Evolutionary conservation across 352 stramenopile species (phyloP).

Genomic region (Phytophthora agathidicida): DNA sequence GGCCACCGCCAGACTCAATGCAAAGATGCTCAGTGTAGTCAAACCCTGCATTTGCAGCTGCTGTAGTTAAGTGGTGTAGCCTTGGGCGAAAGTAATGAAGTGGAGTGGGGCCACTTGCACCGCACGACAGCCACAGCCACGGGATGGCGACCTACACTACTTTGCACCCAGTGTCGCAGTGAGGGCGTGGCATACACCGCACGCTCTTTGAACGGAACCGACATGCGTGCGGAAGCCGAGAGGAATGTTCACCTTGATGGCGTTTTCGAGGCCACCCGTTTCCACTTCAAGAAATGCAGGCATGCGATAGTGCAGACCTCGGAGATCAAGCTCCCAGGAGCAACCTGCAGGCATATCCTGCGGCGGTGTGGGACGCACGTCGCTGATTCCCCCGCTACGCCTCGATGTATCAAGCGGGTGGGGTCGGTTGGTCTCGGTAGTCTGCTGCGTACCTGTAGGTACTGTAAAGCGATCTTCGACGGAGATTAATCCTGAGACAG

Average conservation of each 20-base stretch:
- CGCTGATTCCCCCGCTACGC: slow-evolving; percentile 10
- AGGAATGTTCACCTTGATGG: slow-evolving; percentile 25
- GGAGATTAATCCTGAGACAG: slow-evolving; percentile 23
- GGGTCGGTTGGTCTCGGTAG: no score
- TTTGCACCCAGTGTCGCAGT: slow-evolving; percentile 24
- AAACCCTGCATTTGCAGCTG: slow-evolving; percentile 16
- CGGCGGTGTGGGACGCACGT: slow-evolving; percentile 7
- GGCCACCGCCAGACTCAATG: slow-evolving; percentile 23
- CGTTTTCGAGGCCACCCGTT: slow-evolving; percentile 19
- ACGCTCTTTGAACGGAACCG: slow-evolving; percentile 33
- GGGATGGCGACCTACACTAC: slow-evolving; percentile 5
- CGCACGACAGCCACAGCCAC: slow-evolving; percentile 5
- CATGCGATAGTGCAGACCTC: slow-evolving; percentile 17
- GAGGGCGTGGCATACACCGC: slow-evolving; percentile 10
- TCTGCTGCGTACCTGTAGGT: no score
- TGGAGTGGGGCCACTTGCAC: slow-evolving; percentile 6
- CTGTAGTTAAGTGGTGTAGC: background rate
- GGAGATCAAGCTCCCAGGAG: background rate
- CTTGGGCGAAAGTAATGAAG: slow-evolving; percentile 15
- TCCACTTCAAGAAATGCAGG: slow-evolving; percentile 19
- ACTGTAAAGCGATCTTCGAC: no score
- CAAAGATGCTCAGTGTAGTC: background rate
- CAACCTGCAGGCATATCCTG: background rate
- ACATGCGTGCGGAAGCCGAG: slow-evolving; percentile 26
- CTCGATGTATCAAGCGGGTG: background rate